These are phyloP conservation scores for Euphorbia tirucalli DNA, from an alignment of 345 rosid genomes.

Conservation along the genomic window DNA sequence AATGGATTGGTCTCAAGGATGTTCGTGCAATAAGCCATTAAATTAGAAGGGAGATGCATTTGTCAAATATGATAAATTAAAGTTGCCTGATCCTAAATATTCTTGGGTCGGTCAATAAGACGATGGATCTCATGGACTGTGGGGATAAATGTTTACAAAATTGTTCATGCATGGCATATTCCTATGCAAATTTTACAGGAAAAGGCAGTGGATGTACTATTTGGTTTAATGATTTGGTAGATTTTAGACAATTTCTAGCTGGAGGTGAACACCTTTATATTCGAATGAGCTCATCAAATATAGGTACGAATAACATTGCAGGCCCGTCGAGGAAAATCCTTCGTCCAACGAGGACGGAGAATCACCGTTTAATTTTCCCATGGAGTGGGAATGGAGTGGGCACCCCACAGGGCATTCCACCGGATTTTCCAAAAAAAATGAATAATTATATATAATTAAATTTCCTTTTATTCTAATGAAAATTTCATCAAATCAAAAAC, in stretches of 20 bases:
- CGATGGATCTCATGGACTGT: slow-evolving; percentile 17
- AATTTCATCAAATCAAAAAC: too few relatives aligned
- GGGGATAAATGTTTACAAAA: slow-evolving; percentile 16
- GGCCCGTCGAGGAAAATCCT: too few relatives aligned
- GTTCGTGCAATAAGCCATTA: not conserved
- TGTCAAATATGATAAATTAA: not conserved
- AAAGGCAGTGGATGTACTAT: slow-evolving; percentile 20
- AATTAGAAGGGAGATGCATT: too few relatives aligned
- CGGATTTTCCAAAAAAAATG: too few relatives aligned
- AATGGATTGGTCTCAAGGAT: not conserved
- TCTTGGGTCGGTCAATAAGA: slow-evolving; percentile 14
- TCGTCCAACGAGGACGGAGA: too few relatives aligned
- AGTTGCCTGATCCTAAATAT: slow-evolving; percentile 14
- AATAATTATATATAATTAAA: too few relatives aligned
- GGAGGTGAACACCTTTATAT: slow-evolving; percentile 9
- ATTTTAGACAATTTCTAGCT: not conserved
- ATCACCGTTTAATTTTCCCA: too few relatives aligned
- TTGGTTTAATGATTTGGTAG: slow-evolving; percentile 16
- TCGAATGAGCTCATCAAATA: slow-evolving; percentile 14
- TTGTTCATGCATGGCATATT: slow-evolving; percentile 22
- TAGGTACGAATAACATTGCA: too few relatives aligned
- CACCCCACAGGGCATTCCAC: too few relatives aligned
- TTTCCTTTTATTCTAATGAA: too few relatives aligned
- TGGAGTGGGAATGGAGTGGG: too few relatives aligned
- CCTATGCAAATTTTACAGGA: not conserved